Conservation (phyloP, 768 basidiomycete species). For the Filobasidium floriforme region DNA sequence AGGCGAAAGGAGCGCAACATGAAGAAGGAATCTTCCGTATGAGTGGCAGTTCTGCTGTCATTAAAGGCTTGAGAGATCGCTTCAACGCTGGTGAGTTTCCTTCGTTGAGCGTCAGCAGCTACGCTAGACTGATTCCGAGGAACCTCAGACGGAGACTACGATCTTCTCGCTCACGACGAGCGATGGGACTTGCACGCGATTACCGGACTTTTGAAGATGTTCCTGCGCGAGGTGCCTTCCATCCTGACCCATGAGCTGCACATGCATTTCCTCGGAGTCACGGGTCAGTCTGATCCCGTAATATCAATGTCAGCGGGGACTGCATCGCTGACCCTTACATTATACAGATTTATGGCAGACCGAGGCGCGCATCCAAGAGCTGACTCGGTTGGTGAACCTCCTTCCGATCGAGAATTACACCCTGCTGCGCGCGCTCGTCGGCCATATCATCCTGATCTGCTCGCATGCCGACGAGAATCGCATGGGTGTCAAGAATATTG, state of each 20-base stretch:
- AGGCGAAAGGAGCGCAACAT: conserved; percentile 84
- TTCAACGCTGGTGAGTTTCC: conserved; percentile 71
- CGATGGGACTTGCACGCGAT: conserved; percentile 98
- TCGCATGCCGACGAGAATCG: conserved; percentile 84
- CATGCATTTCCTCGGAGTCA: conserved; percentile 79
- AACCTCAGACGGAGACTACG: conserved; percentile 80
- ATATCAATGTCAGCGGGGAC: background rate
- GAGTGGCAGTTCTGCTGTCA: conserved; percentile 88
- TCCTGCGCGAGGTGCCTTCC: conserved; percentile 87
- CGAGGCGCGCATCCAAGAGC: conserved; percentile 77
- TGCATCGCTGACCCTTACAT: background rate
- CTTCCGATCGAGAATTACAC: conserved; percentile 90
- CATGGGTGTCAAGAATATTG: conserved; percentile 93
- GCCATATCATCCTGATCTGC: conserved; percentile 89
- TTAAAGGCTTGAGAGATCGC: conserved; percentile 83
- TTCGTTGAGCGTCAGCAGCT: background rate
- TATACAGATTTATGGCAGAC: conserved; percentile 73
- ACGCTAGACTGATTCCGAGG: conserved; percentile 1
- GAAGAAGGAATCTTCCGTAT: conserved; percentile 97
- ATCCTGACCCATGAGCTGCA: conserved; percentile 89
- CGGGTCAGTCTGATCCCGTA: conserved; percentile 57
- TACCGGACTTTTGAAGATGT: conserved; percentile 86
- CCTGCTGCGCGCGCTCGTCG: conserved; percentile 82
- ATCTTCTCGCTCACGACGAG: conserved; percentile 77
- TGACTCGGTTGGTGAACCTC: conserved; percentile 73